Conservation (phyloP, 2,329 filamentous ascomycete species). For the Pseudofabraea citricarpa region DNA sequence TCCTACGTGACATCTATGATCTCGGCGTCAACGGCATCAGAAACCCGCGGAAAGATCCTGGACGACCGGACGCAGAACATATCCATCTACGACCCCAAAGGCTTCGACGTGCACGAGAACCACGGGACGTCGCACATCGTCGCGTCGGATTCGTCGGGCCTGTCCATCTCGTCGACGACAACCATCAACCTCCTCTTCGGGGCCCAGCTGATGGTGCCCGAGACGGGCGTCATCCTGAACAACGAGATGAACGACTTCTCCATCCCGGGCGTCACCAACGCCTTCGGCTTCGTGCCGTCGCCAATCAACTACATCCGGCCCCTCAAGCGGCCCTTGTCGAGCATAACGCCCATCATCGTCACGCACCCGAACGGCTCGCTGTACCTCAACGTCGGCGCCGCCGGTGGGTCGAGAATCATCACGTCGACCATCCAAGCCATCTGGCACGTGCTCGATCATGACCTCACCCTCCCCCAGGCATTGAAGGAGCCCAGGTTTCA, state of each 20-base stretch:
- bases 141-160: slow-evolving; percentile 64
- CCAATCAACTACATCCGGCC: slow-evolving; percentile 77
- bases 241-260: slow-evolving; percentile 78
- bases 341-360: slow-evolving; percentile 74
- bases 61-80: slow-evolving; percentile 69
- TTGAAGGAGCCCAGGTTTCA: slow-evolving; percentile 67
- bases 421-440: slow-evolving; percentile 72
- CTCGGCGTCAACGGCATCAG: slow-evolving; percentile 49
- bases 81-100: slow-evolving; percentile 66
- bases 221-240: slow-evolving; percentile 50
- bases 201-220: slow-evolving; percentile 69
- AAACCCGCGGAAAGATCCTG: slow-evolving; percentile 62
- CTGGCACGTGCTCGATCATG: slow-evolving; percentile 66
- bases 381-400: slow-evolving; percentile 67
- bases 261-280: slow-evolving; percentile 71
- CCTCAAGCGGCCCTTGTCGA: slow-evolving; percentile 77
- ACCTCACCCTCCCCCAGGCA: slow-evolving; percentile 53
- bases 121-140: slow-evolving; percentile 73
- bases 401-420: slow-evolving; percentile 80
- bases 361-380: slow-evolving; percentile 62
- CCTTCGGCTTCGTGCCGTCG: slow-evolving; percentile 79
- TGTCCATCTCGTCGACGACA: slow-evolving; percentile 78
- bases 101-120: slow-evolving; percentile 61
- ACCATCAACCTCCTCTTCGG: slow-evolving; percentile 89
- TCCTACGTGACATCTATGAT: slow-evolving; percentile 66